Percentiles rank a stretch among this genome's conserved stretches.
phyloP scores from a whole-genome alignment of 2,329 filamentous ascomycete genomes.

The Talaromyces piceae region DNA sequence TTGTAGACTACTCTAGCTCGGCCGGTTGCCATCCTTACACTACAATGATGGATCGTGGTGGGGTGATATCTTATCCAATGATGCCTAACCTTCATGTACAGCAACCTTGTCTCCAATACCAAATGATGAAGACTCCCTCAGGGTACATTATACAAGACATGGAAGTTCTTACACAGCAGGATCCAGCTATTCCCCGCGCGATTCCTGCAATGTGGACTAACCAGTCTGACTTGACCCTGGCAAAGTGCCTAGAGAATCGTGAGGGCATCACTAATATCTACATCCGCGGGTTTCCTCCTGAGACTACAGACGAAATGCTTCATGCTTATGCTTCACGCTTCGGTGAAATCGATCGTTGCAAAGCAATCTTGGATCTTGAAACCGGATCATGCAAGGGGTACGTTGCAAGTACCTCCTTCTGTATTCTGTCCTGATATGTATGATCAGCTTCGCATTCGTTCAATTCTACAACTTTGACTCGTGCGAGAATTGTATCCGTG shows the following conservation, averaged over 20 bases:
- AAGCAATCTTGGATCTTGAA: conserved; percentile 94
- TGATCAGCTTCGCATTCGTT: conserved; percentile 82
- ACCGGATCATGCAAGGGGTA: conserved; percentile 96
- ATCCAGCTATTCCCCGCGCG: conserved; percentile 77
- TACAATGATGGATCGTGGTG: conserved; percentile 54
- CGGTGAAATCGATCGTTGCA: conserved; percentile 89
- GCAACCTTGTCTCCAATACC: conserved; percentile 30
- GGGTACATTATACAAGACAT: conserved; percentile 45
- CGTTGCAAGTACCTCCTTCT: conserved; percentile 21
- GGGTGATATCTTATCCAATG: conserved; percentile 36
- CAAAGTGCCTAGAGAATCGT: conserved; percentile 89
- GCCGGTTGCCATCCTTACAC: conserved; percentile 46
- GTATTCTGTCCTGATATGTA: conserved; percentile 17
- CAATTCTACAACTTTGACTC: conserved; percentile 84
- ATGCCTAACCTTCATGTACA: conserved; percentile 55
- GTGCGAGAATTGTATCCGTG: conserved; percentile 92
- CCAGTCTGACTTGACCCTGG: conserved; percentile 79
- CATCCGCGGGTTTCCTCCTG: conserved; percentile 89
- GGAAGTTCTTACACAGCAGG: conserved; percentile 61
- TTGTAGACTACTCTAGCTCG: conserved; percentile 58
- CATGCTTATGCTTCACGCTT: conserved; percentile 78
- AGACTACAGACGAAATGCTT: conserved; percentile 87
- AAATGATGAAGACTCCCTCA: conserved; percentile 40
- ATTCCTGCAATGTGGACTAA: conserved; percentile 80
- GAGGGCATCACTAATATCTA: conserved; percentile 97